Percentiles rank a stretch among this genome's conserved stretches.
These are phyloP conservation scores for Vigna radiata DNA, from an alignment of 306 rosid species.

Conservation along the genomic window DNA sequence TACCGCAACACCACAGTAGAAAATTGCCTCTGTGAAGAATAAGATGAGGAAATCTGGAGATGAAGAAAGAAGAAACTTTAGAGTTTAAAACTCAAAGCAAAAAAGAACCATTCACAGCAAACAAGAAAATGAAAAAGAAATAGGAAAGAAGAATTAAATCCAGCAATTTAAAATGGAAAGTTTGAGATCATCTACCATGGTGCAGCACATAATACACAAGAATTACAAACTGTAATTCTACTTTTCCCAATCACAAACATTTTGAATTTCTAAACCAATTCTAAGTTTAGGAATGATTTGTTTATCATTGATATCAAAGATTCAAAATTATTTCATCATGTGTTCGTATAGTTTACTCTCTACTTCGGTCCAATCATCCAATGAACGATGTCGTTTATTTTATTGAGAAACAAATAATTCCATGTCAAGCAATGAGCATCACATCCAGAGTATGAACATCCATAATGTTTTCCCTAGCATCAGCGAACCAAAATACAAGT, in stretches of 20 bases:
- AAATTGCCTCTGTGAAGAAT: conserved; percentile 97
- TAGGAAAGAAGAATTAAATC: conserved; percentile 6
- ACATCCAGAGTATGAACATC: conserved; percentile 33
- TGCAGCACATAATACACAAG: conserved; percentile 33
- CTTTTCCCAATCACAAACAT: conserved; percentile 8
- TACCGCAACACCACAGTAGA: conserved; percentile 87
- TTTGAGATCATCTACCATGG: conserved; percentile 18
- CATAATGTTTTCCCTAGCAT: conserved; percentile 32
- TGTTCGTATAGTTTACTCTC: conserved; percentile 17
- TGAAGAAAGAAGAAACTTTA: conserved; percentile 27
- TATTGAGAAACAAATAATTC: conserved; percentile 30
- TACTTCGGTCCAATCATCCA: conserved; percentile 38
- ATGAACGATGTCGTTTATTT: conserved; percentile 6
- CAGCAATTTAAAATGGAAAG: conserved; percentile 27
- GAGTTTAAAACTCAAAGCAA: conserved; percentile 45
- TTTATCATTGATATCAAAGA: conserved; percentile 24
- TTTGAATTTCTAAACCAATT: conserved; percentile 24
- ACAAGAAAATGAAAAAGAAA: background rate
- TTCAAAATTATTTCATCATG: conserved; percentile 29
- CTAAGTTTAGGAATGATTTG: conserved; percentile 4
- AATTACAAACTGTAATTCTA: conserved; percentile 15
- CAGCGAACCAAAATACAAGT: conserved; percentile 26
- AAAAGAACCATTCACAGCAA: conserved; percentile 25
- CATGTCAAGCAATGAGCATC: conserved; percentile 30
- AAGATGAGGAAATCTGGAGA: conserved; percentile 95